Evolutionary conservation across 2,329 filamentous ascomycete genomes (phyloP), one percentile per base, ranked within the genome.

Genomic region (Fusarium globosum): DNA sequence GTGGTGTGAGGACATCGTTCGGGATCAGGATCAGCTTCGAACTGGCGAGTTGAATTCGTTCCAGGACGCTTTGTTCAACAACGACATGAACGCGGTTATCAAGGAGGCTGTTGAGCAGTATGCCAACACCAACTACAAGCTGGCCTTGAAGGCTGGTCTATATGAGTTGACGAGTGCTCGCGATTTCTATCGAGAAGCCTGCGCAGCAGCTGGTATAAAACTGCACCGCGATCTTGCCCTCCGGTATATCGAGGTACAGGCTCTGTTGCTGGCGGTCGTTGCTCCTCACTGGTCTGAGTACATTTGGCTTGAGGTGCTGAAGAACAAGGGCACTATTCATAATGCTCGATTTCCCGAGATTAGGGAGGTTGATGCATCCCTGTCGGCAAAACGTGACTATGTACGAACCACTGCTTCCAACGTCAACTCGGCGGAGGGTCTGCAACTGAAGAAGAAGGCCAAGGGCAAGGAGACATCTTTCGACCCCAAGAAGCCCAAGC

Each of bases 241-340:
- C 76, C 90, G 92, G 76, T 99, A 96, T 83, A 91, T 97, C 75
- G 93, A 97, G 84, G 88, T 97, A 26, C 96, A 98, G 82, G 91
- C 93, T 51, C 88, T 97, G 57, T 87, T 98, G 79, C 85, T 98
- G 76, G 89, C 92, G 7, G 93, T 95, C 58, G 91, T 98, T 71
- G 92, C 96, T 6, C 96, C 96, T 66, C 96, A 99, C 84, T 98
- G 95, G 92, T 88, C 94, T 52, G 96, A 99, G 81, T 93, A 97
- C 83, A 91, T 99, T 80, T 98, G 95, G 94, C 90, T 93, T 61
- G 96, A 98, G 83, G 90, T 98, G 4, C 90, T 99, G 69, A 90
- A 93, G 81, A 95, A 94, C 85, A 82, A 89, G 41, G 84, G 87
- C 62, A 93, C 92, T 13, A 90, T 99, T 78, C 95, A 98, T 84